Conservation (phyloP, 2,329 filamentous ascomycete genomes). For the Ophiostoma fasciatum region DNA sequence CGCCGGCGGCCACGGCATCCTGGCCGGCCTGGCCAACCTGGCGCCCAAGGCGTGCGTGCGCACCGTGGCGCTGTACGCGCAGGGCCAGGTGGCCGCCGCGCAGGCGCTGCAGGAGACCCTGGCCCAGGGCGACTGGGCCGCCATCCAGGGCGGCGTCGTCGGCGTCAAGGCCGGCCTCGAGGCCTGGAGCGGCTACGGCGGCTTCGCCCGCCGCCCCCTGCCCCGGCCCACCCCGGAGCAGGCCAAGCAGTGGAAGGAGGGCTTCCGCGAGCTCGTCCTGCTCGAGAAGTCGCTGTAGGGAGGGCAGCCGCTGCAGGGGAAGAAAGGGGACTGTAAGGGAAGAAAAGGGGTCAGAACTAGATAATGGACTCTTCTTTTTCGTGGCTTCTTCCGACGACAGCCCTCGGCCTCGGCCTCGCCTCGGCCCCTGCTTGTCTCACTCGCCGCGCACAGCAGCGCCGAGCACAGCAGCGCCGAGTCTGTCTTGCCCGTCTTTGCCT, state of each 20-base stretch:
- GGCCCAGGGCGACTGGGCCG: constrained; percentile 56
- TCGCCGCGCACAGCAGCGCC: no score
- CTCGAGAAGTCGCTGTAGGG: constrained; percentile 34
- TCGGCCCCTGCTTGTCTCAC: background rate
- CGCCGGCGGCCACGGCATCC: constrained; percentile 54
- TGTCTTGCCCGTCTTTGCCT: no score
- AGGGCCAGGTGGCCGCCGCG: constrained; percentile 44
- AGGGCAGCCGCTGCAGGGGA: no score
- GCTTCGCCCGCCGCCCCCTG: constrained; percentile 31
- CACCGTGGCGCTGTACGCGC: constrained; percentile 43
- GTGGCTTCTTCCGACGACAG: no score
- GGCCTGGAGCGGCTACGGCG: constrained; percentile 53
- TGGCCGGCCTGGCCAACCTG: constrained; percentile 59
- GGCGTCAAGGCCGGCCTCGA: constrained; percentile 56
- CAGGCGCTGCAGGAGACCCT: constrained; percentile 49
- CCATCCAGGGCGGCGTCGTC: constrained; percentile 56
- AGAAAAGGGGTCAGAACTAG: background rate
- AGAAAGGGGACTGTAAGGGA: no score
- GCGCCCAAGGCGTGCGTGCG: constrained; percentile 50
- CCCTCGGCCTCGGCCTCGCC: no score
- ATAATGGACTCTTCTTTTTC: no score
- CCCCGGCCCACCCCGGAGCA: constrained; percentile 36
- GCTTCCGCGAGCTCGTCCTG: constrained; percentile 35
- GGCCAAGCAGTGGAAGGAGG: constrained; percentile 36
- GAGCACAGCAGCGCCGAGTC: no score